A percentile compares a stretch with the other conserved stretches of the same genome.
phyloP scores from a whole-genome alignment of 345 rosid genomes.

The Rhodomyrtus tomentosa region DNA sequence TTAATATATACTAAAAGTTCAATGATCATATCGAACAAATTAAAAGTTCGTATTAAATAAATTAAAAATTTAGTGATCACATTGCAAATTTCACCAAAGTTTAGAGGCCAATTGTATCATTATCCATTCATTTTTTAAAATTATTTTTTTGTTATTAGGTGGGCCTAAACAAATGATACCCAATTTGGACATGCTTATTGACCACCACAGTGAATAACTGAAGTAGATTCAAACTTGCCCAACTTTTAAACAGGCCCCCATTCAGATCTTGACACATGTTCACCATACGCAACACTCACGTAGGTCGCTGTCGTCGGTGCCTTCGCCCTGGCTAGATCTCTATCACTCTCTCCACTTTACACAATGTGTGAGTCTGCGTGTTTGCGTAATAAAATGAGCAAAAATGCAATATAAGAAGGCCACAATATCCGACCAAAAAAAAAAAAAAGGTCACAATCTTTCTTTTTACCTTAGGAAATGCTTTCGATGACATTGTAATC shows the following conservation, averaged over 20 bases:
- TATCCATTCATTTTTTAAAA: too few species aligned
- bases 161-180: neutral
- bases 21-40: too few species aligned
- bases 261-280: neutral
- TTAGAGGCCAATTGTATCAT: too few species aligned
- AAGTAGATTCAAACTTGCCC: neutral
- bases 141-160: neutral
- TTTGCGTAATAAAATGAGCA: neutral
- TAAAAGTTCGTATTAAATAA: too few species aligned
- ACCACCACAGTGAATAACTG: neutral
- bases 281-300: neutral
- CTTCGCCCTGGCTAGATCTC: neutral
- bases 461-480: too few species aligned
- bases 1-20: too few species aligned
- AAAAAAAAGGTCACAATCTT: neutral
- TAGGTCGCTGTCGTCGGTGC: neutral
- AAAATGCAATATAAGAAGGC: too few species aligned
- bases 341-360: neutral
- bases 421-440: too few species aligned
- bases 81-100: too few species aligned
- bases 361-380: accelerated
- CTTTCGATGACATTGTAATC: accelerated
- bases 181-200: neutral
- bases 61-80: too few species aligned
- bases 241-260: neutral